Evolutionary conservation across 306 rosid genomes (phyloP).

Genomic region (Cucurbita argyrosperma): DNA sequence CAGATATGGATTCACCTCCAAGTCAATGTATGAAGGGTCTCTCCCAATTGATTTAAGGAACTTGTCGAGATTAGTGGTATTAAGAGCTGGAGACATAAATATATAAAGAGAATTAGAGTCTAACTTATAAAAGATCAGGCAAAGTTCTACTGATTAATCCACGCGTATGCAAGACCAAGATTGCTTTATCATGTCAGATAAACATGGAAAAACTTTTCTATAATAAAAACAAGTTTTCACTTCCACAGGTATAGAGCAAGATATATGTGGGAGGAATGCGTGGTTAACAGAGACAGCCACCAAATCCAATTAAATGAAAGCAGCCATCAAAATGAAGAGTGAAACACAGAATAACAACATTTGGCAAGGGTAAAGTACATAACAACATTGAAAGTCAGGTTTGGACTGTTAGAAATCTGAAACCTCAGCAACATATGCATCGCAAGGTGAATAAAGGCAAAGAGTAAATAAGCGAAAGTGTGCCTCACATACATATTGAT

Average conservation of each 20-base stretch:
- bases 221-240: background rate
- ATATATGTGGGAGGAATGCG: background rate
- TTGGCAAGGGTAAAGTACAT: background rate
- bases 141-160: background rate
- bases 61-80: conserved; percentile 45
- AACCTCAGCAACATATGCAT: background rate
- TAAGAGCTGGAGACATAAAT: conserved; percentile 41
- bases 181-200: background rate
- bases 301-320: background rate
- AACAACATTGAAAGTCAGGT: background rate
- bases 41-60: conserved; percentile 71
- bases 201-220: background rate
- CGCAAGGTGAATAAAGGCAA: background rate
- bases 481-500: conserved; percentile 63
- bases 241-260: background rate
- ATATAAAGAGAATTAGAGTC: background rate
- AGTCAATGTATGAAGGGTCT: conserved; percentile 66
- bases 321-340: background rate
- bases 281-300: background rate
- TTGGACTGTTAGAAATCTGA: background rate
- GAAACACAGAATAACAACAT: background rate
- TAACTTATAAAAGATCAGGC: background rate
- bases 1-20: conserved; percentile 52
- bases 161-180: background rate
- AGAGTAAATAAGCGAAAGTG: background rate